Percentiles rank a stretch among this genome's conserved stretches.
Conservation (phyloP, 2,329 filamentous ascomycete genomes). For the Fusarium verrucosum region DNA sequence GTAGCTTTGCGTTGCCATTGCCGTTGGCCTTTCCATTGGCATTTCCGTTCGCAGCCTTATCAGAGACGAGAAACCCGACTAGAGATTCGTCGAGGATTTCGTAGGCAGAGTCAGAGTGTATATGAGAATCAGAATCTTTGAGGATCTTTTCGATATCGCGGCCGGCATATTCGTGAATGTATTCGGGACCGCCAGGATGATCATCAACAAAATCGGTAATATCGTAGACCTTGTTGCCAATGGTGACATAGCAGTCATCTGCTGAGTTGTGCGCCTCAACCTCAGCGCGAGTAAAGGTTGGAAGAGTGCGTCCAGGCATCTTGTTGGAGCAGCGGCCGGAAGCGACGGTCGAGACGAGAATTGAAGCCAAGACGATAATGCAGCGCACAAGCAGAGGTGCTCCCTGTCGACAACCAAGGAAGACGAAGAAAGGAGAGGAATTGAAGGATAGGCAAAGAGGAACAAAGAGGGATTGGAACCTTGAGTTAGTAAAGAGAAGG, state of each 20-base stretch:
- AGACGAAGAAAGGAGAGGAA: background rate
- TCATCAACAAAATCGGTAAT: slow-evolving; percentile 89
- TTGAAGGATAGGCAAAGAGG: background rate
- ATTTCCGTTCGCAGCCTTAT: slow-evolving; percentile 56
- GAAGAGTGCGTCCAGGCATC: slow-evolving; percentile 85
- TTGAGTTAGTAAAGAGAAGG: slow-evolving; percentile 21
- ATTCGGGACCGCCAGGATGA: slow-evolving; percentile 88
- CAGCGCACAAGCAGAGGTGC: slow-evolving; percentile 16
- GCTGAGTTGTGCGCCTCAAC: slow-evolving; percentile 81
- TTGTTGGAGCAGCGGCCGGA: slow-evolving; percentile 33
- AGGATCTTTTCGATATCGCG: slow-evolving; percentile 86
- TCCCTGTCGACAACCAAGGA: slow-evolving; percentile 17
- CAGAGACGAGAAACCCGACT: slow-evolving; percentile 78
- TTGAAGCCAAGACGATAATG: slow-evolving; percentile 10
- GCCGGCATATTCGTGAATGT: slow-evolving; percentile 89
- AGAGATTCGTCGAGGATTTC: slow-evolving; percentile 90
- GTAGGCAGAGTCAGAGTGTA: slow-evolving; percentile 92
- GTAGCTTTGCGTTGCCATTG: slow-evolving; percentile 36
- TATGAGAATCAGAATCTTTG: slow-evolving; percentile 82
- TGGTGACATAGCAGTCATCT: slow-evolving; percentile 91
- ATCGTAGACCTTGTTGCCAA: slow-evolving; percentile 93
- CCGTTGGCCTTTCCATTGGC: slow-evolving; percentile 46
- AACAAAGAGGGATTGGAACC: slow-evolving; percentile 4
- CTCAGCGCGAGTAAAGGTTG: slow-evolving; percentile 82
- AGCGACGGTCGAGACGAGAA: slow-evolving; percentile 6